A percentile compares a stretch with the other conserved stretches of the same genome.
phyloP scores from a whole-genome alignment of 2,329 filamentous ascomycete species.

The Cladosporium sp. region DNA sequence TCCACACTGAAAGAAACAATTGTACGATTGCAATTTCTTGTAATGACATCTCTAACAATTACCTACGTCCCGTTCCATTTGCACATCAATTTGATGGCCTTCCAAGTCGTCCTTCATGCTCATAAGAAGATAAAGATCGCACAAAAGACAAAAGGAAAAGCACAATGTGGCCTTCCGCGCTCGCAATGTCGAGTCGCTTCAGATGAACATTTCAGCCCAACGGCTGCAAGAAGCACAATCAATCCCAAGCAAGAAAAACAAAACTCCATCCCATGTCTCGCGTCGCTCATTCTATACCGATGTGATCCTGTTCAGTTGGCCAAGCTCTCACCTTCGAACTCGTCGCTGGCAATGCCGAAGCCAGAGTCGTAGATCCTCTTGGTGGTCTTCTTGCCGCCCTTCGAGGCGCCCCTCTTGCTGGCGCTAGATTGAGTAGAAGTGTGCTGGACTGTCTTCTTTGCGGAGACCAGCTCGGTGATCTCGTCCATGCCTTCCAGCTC shows the following conservation, averaged over 20 bases:
- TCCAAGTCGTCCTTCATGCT: conserved; percentile 6
- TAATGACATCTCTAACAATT: conserved; percentile 5
- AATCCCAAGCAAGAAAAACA: not conserved
- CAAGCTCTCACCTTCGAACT: conserved; percentile 18
- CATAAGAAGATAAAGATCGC: not conserved
- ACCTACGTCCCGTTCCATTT: not conserved
- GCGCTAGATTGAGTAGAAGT: conserved; percentile 9
- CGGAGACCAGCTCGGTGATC: conserved; percentile 24
- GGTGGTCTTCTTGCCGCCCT: conserved; percentile 23
- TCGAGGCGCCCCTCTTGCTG: conserved; percentile 21
- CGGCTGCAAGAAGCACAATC: not conserved
- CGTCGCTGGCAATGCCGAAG: conserved; percentile 29
- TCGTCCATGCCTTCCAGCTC: conserved; percentile 33
- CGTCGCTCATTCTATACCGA: not conserved
- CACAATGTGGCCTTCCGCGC: not conserved
- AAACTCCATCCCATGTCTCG: not conserved
- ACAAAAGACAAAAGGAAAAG: not conserved
- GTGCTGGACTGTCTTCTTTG: conserved; percentile 22
- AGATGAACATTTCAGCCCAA: not conserved
- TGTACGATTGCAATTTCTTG: not conserved
- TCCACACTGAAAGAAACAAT: no score
- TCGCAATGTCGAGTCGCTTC: not conserved
- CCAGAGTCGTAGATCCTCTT: conserved; percentile 33
- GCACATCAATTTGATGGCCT: not conserved
- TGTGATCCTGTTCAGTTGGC: conserved; percentile 2